Percentiles rank a stretch among this genome's conserved stretches.
These are phyloP conservation scores for Acanthamoeba sp. DNA, from an alignment of 208 protist genomes.

Conservation along the genomic window DNA sequence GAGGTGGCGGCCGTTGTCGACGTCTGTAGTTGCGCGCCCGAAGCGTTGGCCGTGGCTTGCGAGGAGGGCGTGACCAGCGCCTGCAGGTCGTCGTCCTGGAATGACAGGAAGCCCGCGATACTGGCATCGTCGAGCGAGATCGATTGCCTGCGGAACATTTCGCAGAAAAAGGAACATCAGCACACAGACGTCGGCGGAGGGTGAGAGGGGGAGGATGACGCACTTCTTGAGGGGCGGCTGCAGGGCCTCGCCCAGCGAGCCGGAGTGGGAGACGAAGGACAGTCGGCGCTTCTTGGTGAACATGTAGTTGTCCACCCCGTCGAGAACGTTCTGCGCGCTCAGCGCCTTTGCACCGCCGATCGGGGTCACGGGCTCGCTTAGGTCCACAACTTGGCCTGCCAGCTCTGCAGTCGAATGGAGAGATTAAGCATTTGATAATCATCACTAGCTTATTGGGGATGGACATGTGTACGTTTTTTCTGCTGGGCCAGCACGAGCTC, in stretches of 20 bases:
- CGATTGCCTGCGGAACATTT: not conserved
- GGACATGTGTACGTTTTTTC: not conserved
- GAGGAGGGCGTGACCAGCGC: not conserved
- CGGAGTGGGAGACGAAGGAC: not conserved
- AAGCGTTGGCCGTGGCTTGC: not conserved
- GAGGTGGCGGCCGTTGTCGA: not conserved
- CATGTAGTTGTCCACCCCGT: constrained; percentile 55
- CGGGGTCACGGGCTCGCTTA: no score
- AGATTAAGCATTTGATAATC: no score
- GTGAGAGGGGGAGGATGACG: not conserved
- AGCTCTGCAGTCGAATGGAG: no score
- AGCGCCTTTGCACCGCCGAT: not conserved
- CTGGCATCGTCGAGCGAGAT: constrained; percentile 6
- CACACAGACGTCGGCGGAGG: not conserved
- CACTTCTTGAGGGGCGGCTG: constrained; percentile 34
- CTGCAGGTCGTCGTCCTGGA: constrained; percentile 54
- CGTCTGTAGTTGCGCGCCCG: not conserved
- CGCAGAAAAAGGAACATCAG: not conserved
- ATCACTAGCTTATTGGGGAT: not conserved
- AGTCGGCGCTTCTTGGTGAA: constrained; percentile 64
- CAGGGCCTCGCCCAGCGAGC: constrained; percentile 4
- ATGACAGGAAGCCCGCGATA: constrained; percentile 42
- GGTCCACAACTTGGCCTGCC: no score
- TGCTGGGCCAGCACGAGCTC: constrained; percentile 8
- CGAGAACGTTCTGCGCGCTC: constrained; percentile 7